These are phyloP conservation scores for Paecilomyces sp. DNA, from an alignment of 2,329 filamentous ascomycete species.

Conservation along the genomic window DNA sequence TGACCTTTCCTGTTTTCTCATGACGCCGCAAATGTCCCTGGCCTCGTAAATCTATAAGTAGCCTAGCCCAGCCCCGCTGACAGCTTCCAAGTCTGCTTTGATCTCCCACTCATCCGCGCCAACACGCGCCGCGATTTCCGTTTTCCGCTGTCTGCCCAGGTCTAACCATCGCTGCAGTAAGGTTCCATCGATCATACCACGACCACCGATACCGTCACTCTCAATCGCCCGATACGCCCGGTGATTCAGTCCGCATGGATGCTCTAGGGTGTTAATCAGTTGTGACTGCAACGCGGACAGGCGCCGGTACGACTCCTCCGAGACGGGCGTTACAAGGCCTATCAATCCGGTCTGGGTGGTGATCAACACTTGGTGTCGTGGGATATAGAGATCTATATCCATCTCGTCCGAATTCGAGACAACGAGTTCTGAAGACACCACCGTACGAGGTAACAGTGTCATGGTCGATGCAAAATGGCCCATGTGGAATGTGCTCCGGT, in stretches of 20 bases:
- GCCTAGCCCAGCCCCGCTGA: constrained; percentile 57
- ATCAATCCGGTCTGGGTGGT: constrained; percentile 71
- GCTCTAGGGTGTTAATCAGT: constrained; percentile 66
- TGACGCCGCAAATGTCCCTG: background rate
- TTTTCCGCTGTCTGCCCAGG: constrained; percentile 61
- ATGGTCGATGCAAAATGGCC: constrained; percentile 71
- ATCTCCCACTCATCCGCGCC: constrained; percentile 63
- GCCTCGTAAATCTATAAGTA: constrained; percentile 22
- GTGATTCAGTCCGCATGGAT: constrained; percentile 75
- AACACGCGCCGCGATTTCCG: constrained; percentile 67
- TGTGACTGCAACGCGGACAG: constrained; percentile 76
- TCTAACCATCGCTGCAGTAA: constrained; percentile 69
- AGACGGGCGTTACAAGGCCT: constrained; percentile 67
- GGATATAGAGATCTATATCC: constrained; percentile 25
- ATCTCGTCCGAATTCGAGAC: constrained; percentile 30
- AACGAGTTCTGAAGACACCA: constrained; percentile 37
- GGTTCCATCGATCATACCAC: constrained; percentile 71
- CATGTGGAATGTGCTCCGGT: constrained; percentile 79
- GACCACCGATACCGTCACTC: constrained; percentile 43
- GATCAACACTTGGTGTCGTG: constrained; percentile 55
- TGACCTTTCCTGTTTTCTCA: background rate
- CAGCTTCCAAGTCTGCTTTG: constrained; percentile 59
- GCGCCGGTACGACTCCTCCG: constrained; percentile 75
- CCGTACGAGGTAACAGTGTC: constrained; percentile 65
- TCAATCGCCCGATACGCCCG: constrained; percentile 62